Base-by-base conservation (phyloP, 331 rosid species). In the Quercus phellos region DNA sequence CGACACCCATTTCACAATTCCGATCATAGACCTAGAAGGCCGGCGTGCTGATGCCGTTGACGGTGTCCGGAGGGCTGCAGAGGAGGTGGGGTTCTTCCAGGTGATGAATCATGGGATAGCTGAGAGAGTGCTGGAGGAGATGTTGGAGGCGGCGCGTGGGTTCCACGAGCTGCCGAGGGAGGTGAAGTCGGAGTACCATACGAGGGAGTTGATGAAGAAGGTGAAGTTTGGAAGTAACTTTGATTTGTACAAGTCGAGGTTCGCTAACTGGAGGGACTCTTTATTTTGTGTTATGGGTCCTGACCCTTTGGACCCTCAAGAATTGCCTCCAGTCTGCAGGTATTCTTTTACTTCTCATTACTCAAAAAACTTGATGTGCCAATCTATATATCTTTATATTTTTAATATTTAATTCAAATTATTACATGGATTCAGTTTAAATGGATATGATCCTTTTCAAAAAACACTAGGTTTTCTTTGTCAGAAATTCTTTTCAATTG, bases 211-310 rank as follows among this genome's bases (percentile, higher is more conserved):
- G 70, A 70, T 3, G 32, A 79, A 51, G 61, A 72, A 42, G 26
- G 87, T 86, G 79, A 81, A 60, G 66, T 90, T 74, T 71, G 64
- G 53, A 0, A 85, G 81, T 77, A 91, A 88, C 76, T 85, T 80
- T 26, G 90, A 88, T 79, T 76, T 91, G 75, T 89, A 86, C 54
- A 5, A 6, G 2, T 75, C 88, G 0, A 64, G 38, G 5, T 43
- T 64, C 17, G 81, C 90, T 13, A 79, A 84, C 43, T 86, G 96
- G 93, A 86, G 88, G 67, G 97, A 89, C 61, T 74, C 94, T 14
- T 59, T 86, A 63, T 55, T 43, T 22, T 86, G 81, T 80, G 68
- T 73, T 1, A 84, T 68, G 87, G 69, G 64, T 24, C 90, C 88
- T 69, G 84, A 73, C 63, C 53, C 53, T 58, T 87, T 79, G 32